phyloP scores from a whole-genome alignment of 2,329 filamentous ascomycete species.

The Fusarium kyushuense region DNA sequence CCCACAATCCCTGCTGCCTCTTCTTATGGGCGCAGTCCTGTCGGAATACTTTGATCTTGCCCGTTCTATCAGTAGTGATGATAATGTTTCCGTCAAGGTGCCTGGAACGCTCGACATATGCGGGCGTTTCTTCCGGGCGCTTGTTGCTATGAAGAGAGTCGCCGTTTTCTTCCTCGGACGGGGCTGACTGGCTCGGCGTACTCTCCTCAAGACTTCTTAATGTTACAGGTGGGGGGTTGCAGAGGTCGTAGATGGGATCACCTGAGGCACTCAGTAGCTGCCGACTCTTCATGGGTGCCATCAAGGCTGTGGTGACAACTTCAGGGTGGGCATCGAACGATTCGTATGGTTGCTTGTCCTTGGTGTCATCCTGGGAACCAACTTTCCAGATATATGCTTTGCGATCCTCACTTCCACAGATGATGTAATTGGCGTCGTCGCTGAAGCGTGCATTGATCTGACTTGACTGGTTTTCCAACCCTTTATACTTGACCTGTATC shows the following conservation, averaged over 20 bases:
- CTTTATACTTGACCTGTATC: conserved; percentile 89
- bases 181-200: conserved; percentile 56
- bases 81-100: conserved; percentile 91
- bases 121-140: conserved; percentile 76
- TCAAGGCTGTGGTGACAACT: conserved; percentile 88
- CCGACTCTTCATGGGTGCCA: conserved; percentile 83
- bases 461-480: conserved; percentile 88
- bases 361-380: conserved; percentile 68
- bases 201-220: conserved; percentile 79
- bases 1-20: conserved; percentile 80
- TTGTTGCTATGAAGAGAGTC: conserved; percentile 49
- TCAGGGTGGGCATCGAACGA: conserved; percentile 91
- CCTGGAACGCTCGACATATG: conserved; percentile 79
- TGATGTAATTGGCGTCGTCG: conserved; percentile 86
- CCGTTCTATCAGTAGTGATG: conserved; percentile 88
- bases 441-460: conserved; percentile 92
- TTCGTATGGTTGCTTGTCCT: conserved; percentile 86
- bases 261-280: conserved; percentile 83
- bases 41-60: conserved; percentile 92
- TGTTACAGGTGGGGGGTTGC: conserved; percentile 91
- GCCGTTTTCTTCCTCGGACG: conserved; percentile 55
- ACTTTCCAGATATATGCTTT: conserved; percentile 89
- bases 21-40: conserved; percentile 92
- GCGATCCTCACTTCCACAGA: conserved; percentile 92
- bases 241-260: conserved; percentile 95